Evolutionary conservation across 2,329 filamentous ascomycete species (phyloP), one percentile per base, ranked within the genome.

Genomic region (Neofusicoccum laricinum): DNA sequence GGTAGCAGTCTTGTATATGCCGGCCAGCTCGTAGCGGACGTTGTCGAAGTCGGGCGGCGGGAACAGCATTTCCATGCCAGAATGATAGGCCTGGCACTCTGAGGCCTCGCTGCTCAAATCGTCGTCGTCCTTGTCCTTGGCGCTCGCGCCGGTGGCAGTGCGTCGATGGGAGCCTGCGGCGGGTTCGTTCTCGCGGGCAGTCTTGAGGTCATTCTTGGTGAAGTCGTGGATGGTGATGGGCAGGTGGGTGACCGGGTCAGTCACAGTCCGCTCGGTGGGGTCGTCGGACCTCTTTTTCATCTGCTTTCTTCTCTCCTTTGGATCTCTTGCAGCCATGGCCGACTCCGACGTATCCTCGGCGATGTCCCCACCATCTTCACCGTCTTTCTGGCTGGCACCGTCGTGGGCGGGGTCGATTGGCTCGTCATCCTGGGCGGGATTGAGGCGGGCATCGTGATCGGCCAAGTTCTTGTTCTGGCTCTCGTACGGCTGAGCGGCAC

Each of bases 181-280:
- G 3, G 77, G 74, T 4, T 78, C 73, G 66, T 84, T 84, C 71
- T 83, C 77, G 38, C 78, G 73, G 25, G 78, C 75, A 59, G 75
- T 73, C 66, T 83, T 78, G 36, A 91, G 78, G 61, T 89, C 86
- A 43, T 86, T 83, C 32, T 83, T 80, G 0, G 88, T 90, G 69
- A 88, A 88, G 71, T 91, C 89, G 71, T 90, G 87, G 40, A 91
- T 88, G 40, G 77, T 80, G 53, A 91, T 82, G 1, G 88, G 88
- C 2, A 91, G 79, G 75, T 91, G 89, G 1, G 89, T 92, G 43
- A 91, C 83, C 0, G 89, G 89, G 70, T 92, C 89, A 1, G 88
- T 91, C 51, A 91, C 89, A 71, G 89, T 82, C 65, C 84, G 79
- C 65, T 82, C 81, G 30, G 81, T 79, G 34, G 79, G 76, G 64